phyloP scores from a whole-genome alignment of 139 green algal species.

The Volvox reticuliferus region DNA sequence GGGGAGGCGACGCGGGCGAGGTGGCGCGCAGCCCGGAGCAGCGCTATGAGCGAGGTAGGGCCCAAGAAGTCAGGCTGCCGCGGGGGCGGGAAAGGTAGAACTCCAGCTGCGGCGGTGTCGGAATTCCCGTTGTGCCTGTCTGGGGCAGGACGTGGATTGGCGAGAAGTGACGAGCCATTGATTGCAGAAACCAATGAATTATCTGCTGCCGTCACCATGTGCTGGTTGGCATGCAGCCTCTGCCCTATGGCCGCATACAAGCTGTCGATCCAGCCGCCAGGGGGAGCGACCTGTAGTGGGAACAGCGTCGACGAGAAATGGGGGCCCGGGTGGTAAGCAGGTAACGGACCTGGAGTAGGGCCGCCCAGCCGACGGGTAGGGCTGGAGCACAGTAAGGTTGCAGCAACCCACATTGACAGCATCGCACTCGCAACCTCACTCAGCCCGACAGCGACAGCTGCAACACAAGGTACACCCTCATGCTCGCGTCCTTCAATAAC shows the following conservation, averaged over 20 bases:
- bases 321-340: too few species aligned
- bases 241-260: background rate
- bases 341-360: too few species aligned
- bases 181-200: too few species aligned
- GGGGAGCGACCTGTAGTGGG: slow-evolving; percentile 3
- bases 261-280: slow-evolving; percentile 19
- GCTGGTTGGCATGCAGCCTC: background rate
- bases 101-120: background rate
- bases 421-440: too few species aligned
- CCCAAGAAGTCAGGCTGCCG: background rate
- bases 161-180: too few species aligned
- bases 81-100: background rate
- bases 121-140: background rate
- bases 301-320: background rate
- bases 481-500: too few species aligned
- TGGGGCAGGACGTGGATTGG: background rate
- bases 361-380: too few species aligned
- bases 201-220: background rate
- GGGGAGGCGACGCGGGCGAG: slow-evolving; percentile 6
- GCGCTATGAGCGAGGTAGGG: background rate
- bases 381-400: too few species aligned
- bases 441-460: too few species aligned
- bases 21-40: background rate
- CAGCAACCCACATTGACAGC: too few species aligned
- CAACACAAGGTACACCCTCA: too few species aligned